phyloP scores from a whole-genome alignment of 768 basidiomycete species.

The Naganishia vaughanmartiniae region DNA sequence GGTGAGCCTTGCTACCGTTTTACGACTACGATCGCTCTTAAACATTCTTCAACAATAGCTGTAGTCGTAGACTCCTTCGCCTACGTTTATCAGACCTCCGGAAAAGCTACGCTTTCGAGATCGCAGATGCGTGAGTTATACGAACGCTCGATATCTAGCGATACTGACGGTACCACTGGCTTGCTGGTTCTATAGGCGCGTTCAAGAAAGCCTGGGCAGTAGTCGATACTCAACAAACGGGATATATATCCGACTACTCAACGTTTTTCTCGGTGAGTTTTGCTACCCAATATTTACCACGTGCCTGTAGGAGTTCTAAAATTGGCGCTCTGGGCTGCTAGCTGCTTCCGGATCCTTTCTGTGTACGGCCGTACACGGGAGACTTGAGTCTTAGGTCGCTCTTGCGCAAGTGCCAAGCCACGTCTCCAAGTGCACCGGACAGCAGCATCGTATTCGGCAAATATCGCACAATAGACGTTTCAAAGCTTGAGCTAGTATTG shows the following conservation, averaged over 20 bases:
- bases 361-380: slow-evolving; percentile 76
- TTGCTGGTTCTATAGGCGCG: slow-evolving; percentile 46
- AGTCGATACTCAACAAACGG: slow-evolving; percentile 73
- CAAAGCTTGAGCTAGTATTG: slow-evolving; percentile 62
- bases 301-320: slow-evolving; percentile 5
- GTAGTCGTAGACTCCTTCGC: slow-evolving; percentile 94
- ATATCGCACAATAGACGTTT: slow-evolving; percentile 59
- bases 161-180: not conserved
- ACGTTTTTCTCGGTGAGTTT: slow-evolving; percentile 77
- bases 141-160: too few species aligned
- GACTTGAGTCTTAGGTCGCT: slow-evolving; percentile 67
- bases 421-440: slow-evolving; percentile 36
- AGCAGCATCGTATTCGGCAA: slow-evolving; percentile 32
- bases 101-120: slow-evolving; percentile 72
- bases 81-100: slow-evolving; percentile 85
- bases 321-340: slow-evolving; percentile 46
- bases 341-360: slow-evolving; percentile 82
- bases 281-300: not conserved
- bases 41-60: slow-evolving; percentile 52
- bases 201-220: slow-evolving; percentile 94
- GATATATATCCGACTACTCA: slow-evolving; percentile 72
- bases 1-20: slow-evolving; percentile 55
- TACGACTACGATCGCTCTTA: slow-evolving; percentile 19
- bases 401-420: slow-evolving; percentile 56
- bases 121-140: slow-evolving; percentile 71